Conservation (phyloP, 2,329 filamentous ascomycete genomes). For the Trichocomaceae sp. region DNA sequence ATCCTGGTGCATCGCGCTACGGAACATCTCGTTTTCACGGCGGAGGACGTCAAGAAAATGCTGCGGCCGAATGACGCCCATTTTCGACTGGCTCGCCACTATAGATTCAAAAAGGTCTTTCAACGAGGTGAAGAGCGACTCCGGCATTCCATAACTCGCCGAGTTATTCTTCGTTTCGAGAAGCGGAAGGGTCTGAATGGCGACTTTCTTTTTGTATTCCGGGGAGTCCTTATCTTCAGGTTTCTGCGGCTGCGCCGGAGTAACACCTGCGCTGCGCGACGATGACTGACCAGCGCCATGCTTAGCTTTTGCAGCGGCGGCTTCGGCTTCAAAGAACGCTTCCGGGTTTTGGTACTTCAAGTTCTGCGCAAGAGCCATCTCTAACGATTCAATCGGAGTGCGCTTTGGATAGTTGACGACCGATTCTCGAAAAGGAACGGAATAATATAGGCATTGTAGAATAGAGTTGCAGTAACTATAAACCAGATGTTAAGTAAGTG, state of each 20-base stretch:
- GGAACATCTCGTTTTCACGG: constrained; percentile 94
- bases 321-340: constrained; percentile 48
- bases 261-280: constrained; percentile 45
- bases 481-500: constrained; percentile 1
- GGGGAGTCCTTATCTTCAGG: constrained; percentile 93
- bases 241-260: constrained; percentile 53
- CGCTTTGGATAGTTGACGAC: constrained; percentile 83
- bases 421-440: constrained; percentile 84
- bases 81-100: constrained; percentile 71
- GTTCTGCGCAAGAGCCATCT: constrained; percentile 44
- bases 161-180: constrained; percentile 79
- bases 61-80: constrained; percentile 84
- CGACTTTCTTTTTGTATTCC: constrained; percentile 97
- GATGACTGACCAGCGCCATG: constrained; percentile 25
- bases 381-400: constrained; percentile 63
- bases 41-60: constrained; percentile 91
- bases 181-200: constrained; percentile 78
- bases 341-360: constrained; percentile 56
- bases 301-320: constrained; percentile 43
- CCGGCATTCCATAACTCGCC: constrained; percentile 79
- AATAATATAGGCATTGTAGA: constrained; percentile 94
- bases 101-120: constrained; percentile 95
- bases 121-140: constrained; percentile 87
- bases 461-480: constrained; percentile 96
- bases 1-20: constrained; percentile 95